Evolutionary conservation across 73 alveolate species (phyloP), one percentile per base, ranked within the genome.

Genomic region (Tetrahymena thermophila): DNA sequence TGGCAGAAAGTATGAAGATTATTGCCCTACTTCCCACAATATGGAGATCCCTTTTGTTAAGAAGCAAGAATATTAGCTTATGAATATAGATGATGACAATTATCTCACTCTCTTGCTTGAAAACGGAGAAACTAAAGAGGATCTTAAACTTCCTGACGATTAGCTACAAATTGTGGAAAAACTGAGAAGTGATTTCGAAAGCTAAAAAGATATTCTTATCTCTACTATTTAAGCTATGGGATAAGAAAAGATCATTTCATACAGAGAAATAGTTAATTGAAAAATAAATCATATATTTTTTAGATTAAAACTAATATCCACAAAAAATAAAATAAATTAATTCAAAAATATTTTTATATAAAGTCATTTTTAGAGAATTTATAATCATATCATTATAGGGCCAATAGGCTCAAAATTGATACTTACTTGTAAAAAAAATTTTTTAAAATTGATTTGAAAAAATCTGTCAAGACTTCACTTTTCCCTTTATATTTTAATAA

Each of bases 21-120:
- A 98, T 56, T 96, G 96, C 97, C 99, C 99, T 35, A 98, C 99
- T 94, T 97, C 99, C 58, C 99, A 98, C 96, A 98, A 96, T 96
- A 96, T 98, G 94, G 99, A 98, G 42, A 98, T 98, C 85, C 99
- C 99, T 38, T 94, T 96, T 94, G 96, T 98, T 96, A 97, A 96
- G 94, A 98, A 98, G 96, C 94, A 94, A 71, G 99, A 98, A 95
- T 98, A 89, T 96, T 89, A 98, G 35, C 96, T 97, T 16, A 98
- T 97, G 96, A 97, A 96, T 96, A 89, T 97, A 57, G 98, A 96
- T 55, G 98, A 95, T 17, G 99, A 98, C 94, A 98, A 98, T 19
- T 98, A 89, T 94, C 96, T 96, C 94, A 93, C 98, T 83, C 98
- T 98, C 40, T 94, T 98, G 98, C 97, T 97, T 85, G 98, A 96